Evolutionary conservation across 805 yeast species (phyloP), one percentile per base, ranked within the genome.

Genomic region (Metschnikowia kunwiensis): DNA sequence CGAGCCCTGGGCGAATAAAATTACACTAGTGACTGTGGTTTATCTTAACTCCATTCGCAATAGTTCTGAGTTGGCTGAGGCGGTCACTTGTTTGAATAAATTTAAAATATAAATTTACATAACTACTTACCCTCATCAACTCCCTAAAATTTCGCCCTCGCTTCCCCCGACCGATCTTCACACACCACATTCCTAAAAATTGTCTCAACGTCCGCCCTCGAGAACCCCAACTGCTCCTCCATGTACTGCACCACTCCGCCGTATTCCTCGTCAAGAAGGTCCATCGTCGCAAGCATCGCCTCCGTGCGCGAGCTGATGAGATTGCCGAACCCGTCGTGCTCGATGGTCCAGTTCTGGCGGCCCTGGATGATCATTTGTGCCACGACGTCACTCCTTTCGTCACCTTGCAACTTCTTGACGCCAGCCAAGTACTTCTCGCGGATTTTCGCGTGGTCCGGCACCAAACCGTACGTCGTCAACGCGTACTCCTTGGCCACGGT

Each of bases 401-500:
- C 60, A 34, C 24, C 47, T 50, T 30, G 58, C 30, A 70, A 41
- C 25, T 59, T 63, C 10, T 48, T 57, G 7, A 69, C 44, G 5
- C 62, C 57, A 14, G 53, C 50, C 29, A 52, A 27, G 38, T 65
- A 75, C 33, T 61, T 57, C 12, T 55, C 54, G 34, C 53, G 62
- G 30, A 76, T 56, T 4, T 50, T 46, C 7, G 61, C 63, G 38
- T 68, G 65, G 32, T 74, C 77, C 2, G 82, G 78, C 32, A 44
- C 47, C 33, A 83, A 60, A 0, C 94, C 95, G 30, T 72, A 54
- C 0, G 81, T 68, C 1, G 94, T 83, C 50, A 86, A 61, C 54
- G 82, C 93, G 51, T 85, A 87, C 52, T 86, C 96, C 45, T 78
- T 72, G 1, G 86, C 78, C 24, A 86, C 68, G 1, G 78, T 75